Base-by-base conservation (phyloP, 352 stramenopile species). In the Globisporangium nunn region DNA sequence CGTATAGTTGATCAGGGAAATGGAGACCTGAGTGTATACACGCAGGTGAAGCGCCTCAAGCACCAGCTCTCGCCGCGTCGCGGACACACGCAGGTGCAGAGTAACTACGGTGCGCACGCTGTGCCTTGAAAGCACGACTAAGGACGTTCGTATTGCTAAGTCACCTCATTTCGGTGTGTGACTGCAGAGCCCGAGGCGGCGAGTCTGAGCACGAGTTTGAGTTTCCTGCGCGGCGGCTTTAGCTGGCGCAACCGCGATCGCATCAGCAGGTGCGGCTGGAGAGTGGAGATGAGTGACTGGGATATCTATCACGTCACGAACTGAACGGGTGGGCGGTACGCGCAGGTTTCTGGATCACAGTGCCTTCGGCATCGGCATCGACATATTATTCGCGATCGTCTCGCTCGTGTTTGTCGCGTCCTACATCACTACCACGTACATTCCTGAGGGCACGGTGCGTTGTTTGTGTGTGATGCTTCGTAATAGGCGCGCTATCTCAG, bases 351-450 rank as follows among this genome's bases (percentile, higher is more conserved):
- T 94, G 50, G 84, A 94, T 62, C 85, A 91, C 70, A 89, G 84
- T 37, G 66, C 75, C 37, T 75, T 94, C 52, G 84, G 84, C 3
- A 70, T 79, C 4, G 66, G 66, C 7, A 60, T 92, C n/a, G 84
- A 94, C 53, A 58, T 74, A 4, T 59, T 86, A 37, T 71, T 92
- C 52, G 74, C 75, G 11, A 45, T 81, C 8, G 50, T 81, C 11
- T 81, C 84, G 18, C 12, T 91, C 31, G 61, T 83, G 15, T 94
- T 75, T 56, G 75, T 79, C 30, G 78, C 48, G 14, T 69, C 75
- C 48, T 94, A 94, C 68, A 79, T 94, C 54, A 49, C 58, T 4
- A 90, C 87, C 62, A 94, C 84, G 18, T 94, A 94, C 61, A 81
- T 86, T 17, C 81, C 80, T 0, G 62, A 54, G 35, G 82, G 81